Base-by-base conservation (phyloP, 345 rosid species). In the Gossypium sturtianum region DNA sequence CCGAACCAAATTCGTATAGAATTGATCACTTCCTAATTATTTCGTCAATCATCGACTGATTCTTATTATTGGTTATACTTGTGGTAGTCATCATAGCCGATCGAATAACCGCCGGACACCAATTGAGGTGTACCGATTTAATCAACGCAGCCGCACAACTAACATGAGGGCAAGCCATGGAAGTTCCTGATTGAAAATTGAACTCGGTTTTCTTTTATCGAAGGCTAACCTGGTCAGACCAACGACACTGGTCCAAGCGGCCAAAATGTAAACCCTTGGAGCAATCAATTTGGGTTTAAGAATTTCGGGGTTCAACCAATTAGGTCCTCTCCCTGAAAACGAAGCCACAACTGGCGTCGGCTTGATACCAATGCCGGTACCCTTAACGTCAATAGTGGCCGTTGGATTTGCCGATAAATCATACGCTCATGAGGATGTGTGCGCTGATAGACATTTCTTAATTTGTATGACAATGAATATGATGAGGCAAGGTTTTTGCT, bases 51-150 rank as follows among this genome's bases (percentile, higher is more conserved):
- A 90, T 84, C 7, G 76, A 66, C 49, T 70, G 82, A 52, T 80
- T 81, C 19, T 69, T 43, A 70, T 94, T 91, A 58, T 90, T 88
- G 1, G 82, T 34, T 16, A 82, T 20, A 29, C 76, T 87, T 0
- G 94, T 90, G 0, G 93, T 94, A 2, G 97, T 90, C 97, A 91
- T 90, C 94, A 94, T 84, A 0, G 97, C 97, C 0, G 98, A 94
- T 64, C 89, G 70, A 34, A 92, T 90, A 1, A 86, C 85, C 0
- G 97, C 90, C 8, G 94, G 97, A 49, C 90, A 89, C 96, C 98
- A 94, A 77, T 85, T 78, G 0, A 87, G 94, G 74, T 89, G 96
- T 0, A 96, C 93, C 2, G 98, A 90, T 74, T 93, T 93, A 15
- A 91, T 92, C 82, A 91, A 73, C 3, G 96, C 97, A 12, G 94